Percentiles rank a stretch among this genome's conserved stretches.
These are phyloP conservation scores for Simplicillium sp. DNA, from an alignment of 2,329 filamentous ascomycete species.

Conservation along the genomic window DNA sequence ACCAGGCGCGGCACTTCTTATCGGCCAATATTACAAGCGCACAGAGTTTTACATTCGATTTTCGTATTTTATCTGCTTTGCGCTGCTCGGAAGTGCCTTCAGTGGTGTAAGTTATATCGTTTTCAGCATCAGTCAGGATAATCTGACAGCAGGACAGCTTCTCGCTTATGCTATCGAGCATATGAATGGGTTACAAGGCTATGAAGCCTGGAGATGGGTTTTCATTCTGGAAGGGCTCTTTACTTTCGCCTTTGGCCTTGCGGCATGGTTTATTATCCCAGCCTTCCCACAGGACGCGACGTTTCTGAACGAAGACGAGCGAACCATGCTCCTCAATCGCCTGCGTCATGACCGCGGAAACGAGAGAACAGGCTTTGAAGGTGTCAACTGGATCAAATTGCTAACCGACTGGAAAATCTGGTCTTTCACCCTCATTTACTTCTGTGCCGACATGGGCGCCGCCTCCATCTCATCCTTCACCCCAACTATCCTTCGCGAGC, in stretches of 20 bases:
- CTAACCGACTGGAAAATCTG: slow-evolving; percentile 19
- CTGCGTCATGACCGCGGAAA: slow-evolving; percentile 37
- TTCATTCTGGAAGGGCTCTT: slow-evolving; percentile 53
- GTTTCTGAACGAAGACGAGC: slow-evolving; percentile 39
- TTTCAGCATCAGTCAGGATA: neutral
- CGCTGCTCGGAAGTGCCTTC: slow-evolving; percentile 7
- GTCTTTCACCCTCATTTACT: slow-evolving; percentile 33
- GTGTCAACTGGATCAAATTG: slow-evolving; percentile 34
- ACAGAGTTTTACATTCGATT: slow-evolving; percentile 8
- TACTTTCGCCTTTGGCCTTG: slow-evolving; percentile 34
- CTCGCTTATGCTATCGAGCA: slow-evolving; percentile 7
- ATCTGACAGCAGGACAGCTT: slow-evolving; percentile 4
- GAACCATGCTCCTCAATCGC: slow-evolving; percentile 40
- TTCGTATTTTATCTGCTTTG: slow-evolving; percentile 8
- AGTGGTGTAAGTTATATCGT: slow-evolving; percentile 5
- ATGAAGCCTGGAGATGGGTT: slow-evolving; percentile 40
- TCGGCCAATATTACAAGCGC: slow-evolving; percentile 8
- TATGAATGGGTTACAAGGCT: slow-evolving; percentile 5
- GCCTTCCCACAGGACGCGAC: slow-evolving; percentile 34
- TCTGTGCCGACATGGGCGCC: slow-evolving; percentile 35
- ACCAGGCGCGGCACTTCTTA: slow-evolving; percentile 6
- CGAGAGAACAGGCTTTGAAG: slow-evolving; percentile 33
- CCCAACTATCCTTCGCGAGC: slow-evolving; percentile 34
- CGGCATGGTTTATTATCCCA: slow-evolving; percentile 42
- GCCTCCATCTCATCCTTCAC: slow-evolving; percentile 40